Base-by-base conservation (phyloP, 208 protist species). In the Trypanosomatidae sp. region DNA sequence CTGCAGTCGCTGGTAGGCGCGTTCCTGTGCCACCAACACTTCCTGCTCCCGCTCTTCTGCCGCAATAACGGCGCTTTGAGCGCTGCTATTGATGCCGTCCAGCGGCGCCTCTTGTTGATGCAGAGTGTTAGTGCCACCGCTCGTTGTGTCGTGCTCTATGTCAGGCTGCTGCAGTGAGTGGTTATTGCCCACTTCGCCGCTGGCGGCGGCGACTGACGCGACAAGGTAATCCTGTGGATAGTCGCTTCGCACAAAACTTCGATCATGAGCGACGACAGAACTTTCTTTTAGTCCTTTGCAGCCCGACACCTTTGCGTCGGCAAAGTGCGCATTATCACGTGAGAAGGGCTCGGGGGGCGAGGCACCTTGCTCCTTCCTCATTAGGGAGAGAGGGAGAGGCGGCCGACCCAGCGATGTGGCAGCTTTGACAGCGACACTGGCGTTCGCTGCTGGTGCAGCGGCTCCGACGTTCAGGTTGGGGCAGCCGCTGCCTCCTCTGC, bases 221-320 rank as follows among this genome's bases (percentile, higher is more conserved):
- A 41, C 64, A 52, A 83, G 77, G 43, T 68, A 71, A 33, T 70
- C 83, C 70, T 74, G 80, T 0, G 81, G 75, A 30, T 82, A 50
- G 60, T 86, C 84, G 52, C 75, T 72, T 13, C 84, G 77, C 73
- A 82, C 78, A 60, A 84, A 84, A 64, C 74, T 80, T 49, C 77
- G 74, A n/a, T 80, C 74, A 1, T 60, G 73, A 17, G 30, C 36
- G 30, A 13, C 47, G n/a, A 41, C 19, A 2, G 64, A 53, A 22
- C 46, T 53, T 43, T 50, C 28, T 55, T 33, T 53, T 10, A 30
- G 39, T n/a, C 12, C 44, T 53, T 19, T 12, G 25, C 41, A n/a
- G 8, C 10, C 15, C 30, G 30, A 64, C 33, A 5, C 59, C 36
- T 64, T 43, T 15, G 36, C 59, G 25, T 22, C 17, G 39, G 36